Evolutionary conservation across 352 stramenopile species (phyloP), one percentile per base, ranked within the genome.

Genomic region (Phytophthora fragariae): DNA sequence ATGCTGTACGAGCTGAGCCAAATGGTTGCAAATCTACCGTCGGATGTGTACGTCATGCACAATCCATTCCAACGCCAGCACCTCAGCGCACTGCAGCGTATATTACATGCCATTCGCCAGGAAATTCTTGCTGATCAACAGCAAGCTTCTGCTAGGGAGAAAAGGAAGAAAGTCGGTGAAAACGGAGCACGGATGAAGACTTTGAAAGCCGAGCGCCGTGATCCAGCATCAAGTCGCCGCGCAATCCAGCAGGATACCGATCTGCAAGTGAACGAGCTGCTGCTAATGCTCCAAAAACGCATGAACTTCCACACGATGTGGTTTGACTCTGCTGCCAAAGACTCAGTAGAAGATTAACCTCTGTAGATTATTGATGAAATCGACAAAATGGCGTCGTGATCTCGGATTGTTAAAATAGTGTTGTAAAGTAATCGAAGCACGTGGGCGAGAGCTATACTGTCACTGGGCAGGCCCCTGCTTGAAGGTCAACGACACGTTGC

Each of bases 301-400:
- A 68, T 76, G 9, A 83, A 90, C 52, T 85, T 81, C 44, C 83
- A 90, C 39, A 71, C 67, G 5, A 81, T 82, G 64, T 90, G 83
- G 80, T 80, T 82, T 66, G 63, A 77, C 61, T 31, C 52, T 24
- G 24, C 14, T 31, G 29, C 14, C 11, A 44, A 44, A 44, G 37
- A 17, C 37, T 39, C 33, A 8, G 1, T 39, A 39, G 33, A 39
- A 39, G 6, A 39, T 12, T 12, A 39, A 44, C 4, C n/a, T n/a
- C n/a, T n/a, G n/a, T 44, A 44, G 37, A 44, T 5, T 5, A 5
- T 44, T 19, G 47, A 31, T 50, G n/a, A 49, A 56, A 39, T 24
- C 12, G 19, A 11, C 57, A 6, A 57, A 52, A 50, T 4, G n/a
- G 9, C 8, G 50, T 27, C 41, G 5, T 62, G 19, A 33, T 62